These are phyloP conservation scores for Misopates orontium DNA, from an alignment of 257 asterid species.

Conservation along the genomic window DNA sequence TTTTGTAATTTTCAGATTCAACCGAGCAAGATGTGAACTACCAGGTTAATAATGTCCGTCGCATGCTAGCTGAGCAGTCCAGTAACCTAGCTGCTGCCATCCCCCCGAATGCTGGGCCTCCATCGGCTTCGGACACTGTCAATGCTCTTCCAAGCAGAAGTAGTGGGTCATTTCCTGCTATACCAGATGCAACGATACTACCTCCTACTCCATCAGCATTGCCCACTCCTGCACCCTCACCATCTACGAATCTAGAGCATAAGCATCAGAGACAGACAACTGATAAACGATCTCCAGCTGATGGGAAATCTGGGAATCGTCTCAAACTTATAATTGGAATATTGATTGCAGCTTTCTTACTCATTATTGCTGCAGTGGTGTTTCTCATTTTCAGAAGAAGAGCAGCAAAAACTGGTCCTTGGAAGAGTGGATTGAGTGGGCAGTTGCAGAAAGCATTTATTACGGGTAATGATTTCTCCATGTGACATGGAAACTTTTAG, in stretches of 20 bases:
- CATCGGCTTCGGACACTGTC: conserved; percentile 29
- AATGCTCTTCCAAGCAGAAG: conserved; percentile 62
- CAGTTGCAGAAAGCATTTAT: conserved; percentile 92
- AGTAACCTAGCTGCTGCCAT: conserved; percentile 60
- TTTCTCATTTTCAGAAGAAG: conserved; percentile 53
- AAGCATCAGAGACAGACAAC: conserved; percentile 32
- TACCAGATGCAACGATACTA: conserved; percentile 41
- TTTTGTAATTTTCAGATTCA: conserved; percentile 12
- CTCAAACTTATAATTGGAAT: conserved; percentile 53
- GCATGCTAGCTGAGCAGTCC: too few relatives aligned
- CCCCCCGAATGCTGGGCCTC: conserved; percentile 38
- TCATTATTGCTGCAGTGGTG: conserved; percentile 36
- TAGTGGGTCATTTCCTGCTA: conserved; percentile 86
- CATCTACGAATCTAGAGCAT: conserved; percentile 18
- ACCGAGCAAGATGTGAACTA: conserved; percentile 24
- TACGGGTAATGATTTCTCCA: conserved; percentile 54
- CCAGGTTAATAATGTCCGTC: too few relatives aligned
- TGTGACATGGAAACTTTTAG: too few relatives aligned
- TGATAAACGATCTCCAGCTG: not conserved
- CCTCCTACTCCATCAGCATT: conserved; percentile 23
- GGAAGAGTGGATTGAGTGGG: conserved; percentile 94
- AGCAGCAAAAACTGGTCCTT: conserved; percentile 67
- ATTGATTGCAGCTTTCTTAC: conserved; percentile 37
- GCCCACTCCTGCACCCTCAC: conserved; percentile 18
- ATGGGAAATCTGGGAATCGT: conserved; percentile 32